Base-by-base conservation (phyloP, 768 basidiomycete genomes). In the Xerocomellus dryophilus region DNA sequence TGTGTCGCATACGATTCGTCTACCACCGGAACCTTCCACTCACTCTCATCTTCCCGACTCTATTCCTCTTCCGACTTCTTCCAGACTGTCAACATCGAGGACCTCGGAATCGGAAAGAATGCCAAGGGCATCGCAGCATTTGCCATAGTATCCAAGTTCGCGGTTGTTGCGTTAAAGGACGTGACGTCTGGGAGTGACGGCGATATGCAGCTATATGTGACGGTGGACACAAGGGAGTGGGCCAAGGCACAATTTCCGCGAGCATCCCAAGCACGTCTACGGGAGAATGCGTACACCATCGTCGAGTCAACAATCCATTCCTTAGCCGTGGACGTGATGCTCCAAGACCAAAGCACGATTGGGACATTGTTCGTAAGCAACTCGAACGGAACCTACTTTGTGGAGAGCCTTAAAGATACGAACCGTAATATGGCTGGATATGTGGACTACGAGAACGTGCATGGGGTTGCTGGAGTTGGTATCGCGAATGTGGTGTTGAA, bases 341-440 rank as follows among this genome's bases (percentile, higher is more conserved):
- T 90, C 9, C 82, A 85, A 51, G 81, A 86, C 58, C 70, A 74
- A 45, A 73, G 73, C 51, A 69, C 75, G 10, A 82, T 95, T 40
- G 97, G 97, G 2, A 98, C 96, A 2, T 74, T 99, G 14, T 99
- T 98, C 75, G 88, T 96, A 50, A 90, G 88, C 73, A 97, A 98
- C 71, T 92, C 90, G 35, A 95, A 98, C 62, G 97, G 97, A 4
- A 97, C 94, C 14, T 95, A 84, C 71, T 99, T 98, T 68, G 88
- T 93, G 10, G 81, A 95, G 71, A 88, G 89, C 61, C 77, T 99
- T 54, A 82, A 86, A 72, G 86, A 96, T 65, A 98, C 97, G 5
- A 98, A 98, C 68, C 77, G 97, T 44, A 96, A 98, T 68, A 76
- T 80, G 42, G 71, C 78, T 54, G 97, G 95, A 10, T 97, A 84